Evolutionary conservation across 805 yeast species (phyloP).

Genomic region (Blastobotrys terrestris): DNA sequence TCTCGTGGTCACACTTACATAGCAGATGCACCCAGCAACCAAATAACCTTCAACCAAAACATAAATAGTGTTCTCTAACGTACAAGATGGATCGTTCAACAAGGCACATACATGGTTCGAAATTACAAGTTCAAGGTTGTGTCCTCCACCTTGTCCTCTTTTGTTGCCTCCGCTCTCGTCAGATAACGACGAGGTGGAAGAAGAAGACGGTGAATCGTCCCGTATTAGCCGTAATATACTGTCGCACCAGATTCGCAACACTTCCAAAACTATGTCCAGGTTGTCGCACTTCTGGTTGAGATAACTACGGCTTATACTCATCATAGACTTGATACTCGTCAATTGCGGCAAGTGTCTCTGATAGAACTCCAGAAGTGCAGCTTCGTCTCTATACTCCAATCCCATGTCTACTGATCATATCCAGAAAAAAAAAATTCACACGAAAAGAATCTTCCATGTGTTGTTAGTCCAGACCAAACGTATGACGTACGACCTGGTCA

Average conservation of each 20-base stretch:
- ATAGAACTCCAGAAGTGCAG: not conserved
- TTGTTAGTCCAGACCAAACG: too few relatives aligned
- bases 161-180: not conserved
- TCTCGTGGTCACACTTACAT: conserved; percentile 21
- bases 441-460: too few relatives aligned
- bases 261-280: conserved; percentile 2
- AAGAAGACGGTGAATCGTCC: not conserved
- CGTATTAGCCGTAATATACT: not conserved
- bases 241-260: conserved; percentile 5
- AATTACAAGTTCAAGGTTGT: not conserved
- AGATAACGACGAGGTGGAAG: not conserved
- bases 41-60: conserved; percentile 14
- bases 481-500: not conserved
- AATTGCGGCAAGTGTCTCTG: not conserved
- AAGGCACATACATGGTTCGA: not conserved
- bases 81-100: not conserved
- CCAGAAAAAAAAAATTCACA: not conserved
- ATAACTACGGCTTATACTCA: not conserved
- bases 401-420: not conserved
- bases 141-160: too few relatives aligned
- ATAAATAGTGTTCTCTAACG: not conserved
- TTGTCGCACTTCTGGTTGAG: not conserved
- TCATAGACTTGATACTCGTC: conserved; percentile 3
- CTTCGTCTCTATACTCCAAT: not conserved
- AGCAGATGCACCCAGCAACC: conserved; percentile 25